These are phyloP conservation scores for Paramecium sexaurelia DNA, from an alignment of 73 alveolate genomes.

Conservation along the genomic window DNA sequence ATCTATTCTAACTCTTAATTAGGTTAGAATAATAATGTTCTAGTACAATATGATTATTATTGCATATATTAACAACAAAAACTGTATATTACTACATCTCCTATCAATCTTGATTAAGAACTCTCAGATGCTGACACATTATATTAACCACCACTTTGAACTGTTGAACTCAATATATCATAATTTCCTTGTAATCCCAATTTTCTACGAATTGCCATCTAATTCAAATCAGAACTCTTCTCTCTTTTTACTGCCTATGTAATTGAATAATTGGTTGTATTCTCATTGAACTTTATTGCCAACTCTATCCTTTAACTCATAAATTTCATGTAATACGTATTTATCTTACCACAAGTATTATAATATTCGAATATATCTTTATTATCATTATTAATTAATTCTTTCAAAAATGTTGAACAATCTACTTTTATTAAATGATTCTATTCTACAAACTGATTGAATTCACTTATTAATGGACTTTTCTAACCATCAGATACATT, in stretches of 20 bases:
- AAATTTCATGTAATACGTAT: neutral
- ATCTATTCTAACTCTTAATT: neutral
- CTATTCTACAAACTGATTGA: neutral
- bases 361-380: neutral
- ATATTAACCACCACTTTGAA: slow-evolving; percentile 53
- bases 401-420: neutral
- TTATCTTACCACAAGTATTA: neutral
- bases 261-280: neutral
- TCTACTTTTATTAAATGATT: neutral
- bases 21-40: slow-evolving; percentile 30
- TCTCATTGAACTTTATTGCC: neutral
- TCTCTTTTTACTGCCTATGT: neutral
- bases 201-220: neutral
- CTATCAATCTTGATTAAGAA: neutral
- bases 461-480: neutral
- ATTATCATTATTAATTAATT: neutral
- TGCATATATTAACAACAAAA: neutral
- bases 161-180: neutral
- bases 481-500: neutral
- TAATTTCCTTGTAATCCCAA: neutral
- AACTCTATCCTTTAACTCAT: neutral
- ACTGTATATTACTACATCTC: neutral
- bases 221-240: neutral
- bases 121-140: neutral
- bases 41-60: neutral